Evolutionary conservation across 768 basidiomycete species (phyloP), one percentile per base, ranked within the genome.

Genomic region (Lactarius tabidus): DNA sequence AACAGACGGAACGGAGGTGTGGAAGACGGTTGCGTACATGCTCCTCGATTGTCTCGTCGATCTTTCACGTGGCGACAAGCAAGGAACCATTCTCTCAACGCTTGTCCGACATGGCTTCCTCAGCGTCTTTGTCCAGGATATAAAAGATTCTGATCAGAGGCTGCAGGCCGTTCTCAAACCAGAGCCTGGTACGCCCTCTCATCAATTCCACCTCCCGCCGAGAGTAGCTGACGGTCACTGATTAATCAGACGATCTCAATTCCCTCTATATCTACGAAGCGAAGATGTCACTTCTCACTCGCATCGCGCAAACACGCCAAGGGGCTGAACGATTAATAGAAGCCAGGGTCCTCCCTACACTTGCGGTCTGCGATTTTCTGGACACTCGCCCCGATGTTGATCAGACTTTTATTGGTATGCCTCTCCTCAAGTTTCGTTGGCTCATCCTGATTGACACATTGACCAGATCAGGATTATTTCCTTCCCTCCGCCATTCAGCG

Each of bases 11-110:
- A 87, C 91, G 20, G 95, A 98, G 75, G 92, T 98, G 2, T 98
- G 96, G 96, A 93, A 93, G 77, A 95, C 95, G 3, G 86, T 98
- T 18, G 92, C 95, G 10, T 98, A 95, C 73, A 90, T 95, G 80
- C 79, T 94, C 3, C 79, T 98, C 51, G 93, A 95, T 70, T 87
- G 90, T 0, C 80, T 95, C 9, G 82, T 90, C 20, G 84, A 89
- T 52, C 77, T 95, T 0, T 90, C 86, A 43, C 83, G 83, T 31
- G 75, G 78, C 56, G 89, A 93, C 68, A 89, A 85, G 75, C 87
- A 88, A 56, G 82, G 89, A 60, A 71, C 79, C 14, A 79, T 91
- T 26, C 74, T 91, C 53, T 73, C 79, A 12, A 76, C 83, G 1
- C 76, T 97, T 29, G 81, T 81, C 29, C 82, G 86, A 53, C 85